Base-by-base conservation (phyloP, 106 monocot species). In the Dendrobium huoshanense region DNA sequence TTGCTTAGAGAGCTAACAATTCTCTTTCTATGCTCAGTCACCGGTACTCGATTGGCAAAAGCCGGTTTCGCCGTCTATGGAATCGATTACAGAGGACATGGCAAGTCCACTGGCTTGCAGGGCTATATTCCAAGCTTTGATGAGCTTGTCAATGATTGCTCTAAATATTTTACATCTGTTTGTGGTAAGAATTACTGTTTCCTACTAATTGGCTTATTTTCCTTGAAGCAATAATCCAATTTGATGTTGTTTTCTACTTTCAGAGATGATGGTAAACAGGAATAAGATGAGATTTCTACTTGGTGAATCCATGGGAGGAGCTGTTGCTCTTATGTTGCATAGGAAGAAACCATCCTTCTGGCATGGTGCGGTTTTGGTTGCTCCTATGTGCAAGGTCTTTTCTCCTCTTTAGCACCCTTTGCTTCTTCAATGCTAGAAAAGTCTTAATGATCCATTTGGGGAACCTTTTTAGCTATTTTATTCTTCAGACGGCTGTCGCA, bases 231-330 rank as follows among this genome's bases (percentile, higher is more conserved):
- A 43, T 0, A 1, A 29, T 4, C 72, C 7, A 13, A 72, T 72
- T 41, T 42, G 20, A 19, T 74, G 41, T 19, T n/a, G 0, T 74
- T 43, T 6, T 8, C 18, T 58, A 11, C n/a, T 74, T 44, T 41
- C 19, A 91, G 90, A 85, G 82, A 88, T 48, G 37, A 18, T 20
- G 2, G 84, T 84, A 79, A 91, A 91, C 80, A 88, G 77, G 79
- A 77, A 40, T 61, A 88, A 86, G 78, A 20, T 67, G 78, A 88
- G 86, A 65, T 88, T 81, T 78, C 77, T 91, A 2, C 84, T 91
- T 0, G 90, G 90, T 8, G 90, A 91, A 75, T 91, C 90, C 77
- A 91, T 91, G 90, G 90, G 90, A 73, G 90, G 90, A 75, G 90
- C 85, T 18, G 86, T 91, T 19, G 88, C 58, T 9, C 75, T 91